phyloP scores from a whole-genome alignment of 2,329 filamentous ascomycete genomes.

The Coleophoma crateriformis region DNA sequence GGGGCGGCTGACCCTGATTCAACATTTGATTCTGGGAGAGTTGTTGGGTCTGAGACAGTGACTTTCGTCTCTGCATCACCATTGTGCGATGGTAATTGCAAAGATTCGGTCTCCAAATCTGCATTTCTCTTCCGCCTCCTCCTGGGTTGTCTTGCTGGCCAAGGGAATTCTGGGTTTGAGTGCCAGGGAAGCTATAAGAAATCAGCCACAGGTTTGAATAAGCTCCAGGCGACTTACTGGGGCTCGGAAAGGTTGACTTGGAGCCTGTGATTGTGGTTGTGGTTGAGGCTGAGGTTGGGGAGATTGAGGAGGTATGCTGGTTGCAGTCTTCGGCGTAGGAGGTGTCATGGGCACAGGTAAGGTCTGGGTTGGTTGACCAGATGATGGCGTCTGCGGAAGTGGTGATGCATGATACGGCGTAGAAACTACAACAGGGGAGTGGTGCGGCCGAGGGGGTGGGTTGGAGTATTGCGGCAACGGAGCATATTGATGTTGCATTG shows the following conservation, averaged over 20 bases:
- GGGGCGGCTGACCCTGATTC: constrained; percentile 4
- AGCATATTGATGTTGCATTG: constrained; percentile 45
- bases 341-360: constrained; percentile 37
- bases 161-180: constrained; percentile 44
- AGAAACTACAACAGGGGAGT: constrained; percentile 43
- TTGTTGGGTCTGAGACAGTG: too few species aligned
- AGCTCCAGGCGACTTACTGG: constrained; percentile 37
- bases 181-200: constrained; percentile 49
- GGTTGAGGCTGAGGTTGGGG: constrained; percentile 19
- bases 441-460: constrained; percentile 43
- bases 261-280: constrained; percentile 20
- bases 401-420: constrained; percentile 50
- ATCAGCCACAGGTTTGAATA: constrained; percentile 18
- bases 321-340: constrained; percentile 34
- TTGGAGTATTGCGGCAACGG: constrained; percentile 32
- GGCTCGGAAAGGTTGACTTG: constrained; percentile 34
- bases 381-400: constrained; percentile 31
- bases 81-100: constrained; percentile 6
- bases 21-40: too few species aligned
- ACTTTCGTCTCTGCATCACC: too few species aligned
- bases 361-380: constrained; percentile 18
- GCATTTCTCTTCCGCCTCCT: constrained; percentile 34
- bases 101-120: constrained; percentile 15
- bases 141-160: constrained; percentile 38
- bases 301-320: constrained; percentile 19